phyloP scores from a whole-genome alignment of 140 eudicot species.

The Erigeron philadelphicus region DNA sequence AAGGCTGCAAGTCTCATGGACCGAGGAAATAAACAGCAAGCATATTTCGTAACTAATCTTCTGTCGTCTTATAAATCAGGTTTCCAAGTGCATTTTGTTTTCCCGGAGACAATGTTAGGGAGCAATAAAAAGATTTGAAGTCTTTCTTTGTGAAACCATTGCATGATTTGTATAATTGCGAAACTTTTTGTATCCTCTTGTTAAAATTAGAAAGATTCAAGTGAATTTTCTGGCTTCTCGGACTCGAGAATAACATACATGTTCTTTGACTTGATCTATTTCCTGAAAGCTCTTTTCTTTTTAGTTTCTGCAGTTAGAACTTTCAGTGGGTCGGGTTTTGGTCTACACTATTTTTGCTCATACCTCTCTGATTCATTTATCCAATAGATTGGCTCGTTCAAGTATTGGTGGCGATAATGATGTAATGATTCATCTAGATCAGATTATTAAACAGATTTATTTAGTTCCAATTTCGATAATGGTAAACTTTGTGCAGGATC shows the following conservation, averaged over 20 bases:
- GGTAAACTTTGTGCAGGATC: too few relatives aligned
- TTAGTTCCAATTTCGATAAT: too few relatives aligned
- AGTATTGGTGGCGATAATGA: neutral
- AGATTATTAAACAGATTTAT: too few relatives aligned
- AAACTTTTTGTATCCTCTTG: constrained; percentile 14
- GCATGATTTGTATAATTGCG: constrained; percentile 37
- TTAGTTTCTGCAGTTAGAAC: neutral
- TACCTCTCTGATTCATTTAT: neutral
- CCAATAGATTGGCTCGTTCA: neutral
- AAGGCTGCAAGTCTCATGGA: constrained; percentile 10
- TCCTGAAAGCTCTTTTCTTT: neutral
- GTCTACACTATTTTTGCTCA: neutral
- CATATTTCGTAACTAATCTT: neutral
- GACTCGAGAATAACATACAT: constrained; percentile 17
- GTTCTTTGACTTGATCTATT: constrained; percentile 9
- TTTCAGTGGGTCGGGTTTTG: neutral
- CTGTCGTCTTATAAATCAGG: constrained; percentile 23
- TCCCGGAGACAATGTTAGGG: constrained; percentile 29
- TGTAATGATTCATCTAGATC: neutral
- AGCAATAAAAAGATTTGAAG: constrained; percentile 42
- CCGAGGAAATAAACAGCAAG: neutral
- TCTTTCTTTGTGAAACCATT: constrained; percentile 24
- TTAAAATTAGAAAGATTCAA: constrained; percentile 21
- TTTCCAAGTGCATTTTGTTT: constrained; percentile 34
- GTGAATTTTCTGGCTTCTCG: constrained; percentile 31